Base-by-base conservation (phyloP, 1,284 basidiomycete genomes). In the Moesziomyces sp. region DNA sequence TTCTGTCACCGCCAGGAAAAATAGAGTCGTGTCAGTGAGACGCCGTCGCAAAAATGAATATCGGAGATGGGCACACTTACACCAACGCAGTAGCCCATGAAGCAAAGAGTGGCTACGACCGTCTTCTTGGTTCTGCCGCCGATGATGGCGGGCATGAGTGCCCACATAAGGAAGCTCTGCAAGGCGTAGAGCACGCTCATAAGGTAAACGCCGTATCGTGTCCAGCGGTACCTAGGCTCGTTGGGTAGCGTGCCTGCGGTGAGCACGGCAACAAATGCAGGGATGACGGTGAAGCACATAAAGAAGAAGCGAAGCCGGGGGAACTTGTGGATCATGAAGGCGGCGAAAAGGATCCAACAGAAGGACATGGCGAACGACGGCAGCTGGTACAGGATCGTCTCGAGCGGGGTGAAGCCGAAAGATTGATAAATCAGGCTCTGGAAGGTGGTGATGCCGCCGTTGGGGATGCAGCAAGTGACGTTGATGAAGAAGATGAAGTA, bases 121-220 rank as follows among this genome's bases (percentile, higher is more conserved):
- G 76, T 79, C 60, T 80, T 78, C 56, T 83, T 82, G 24, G 83
- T 84, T 45, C 80, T 69, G 8, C 83, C 83, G 14, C 78, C 80
- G n/a, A 79, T 72, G 63, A 82, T 83, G 23, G 72, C 77, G 5
- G 77, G 72, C 58, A 84, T 77, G 14, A 84, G 58, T 1, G 79
- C 62, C 81, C 79, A 82, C 34, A 73, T 77, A 21, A 78, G 71
- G 60, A 81, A 80, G 13, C 64, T 50, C 28, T 78, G 72, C 38
- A 84, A 60, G n/a, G 75, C 74, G 40, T 77, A 79, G 47, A 79
- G 68, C 19, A 78, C 76, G 21, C 74, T 69, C 51, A 83, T 77
- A 26, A 82, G 62, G 50, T 80, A 82, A 16, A 74, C 49, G 7
- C 76, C 76, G 74, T 76, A 81, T 49, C 78, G 78, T 30, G 43